These are phyloP conservation scores for Metschnikowia bowlesiae DNA, from an alignment of 805 yeast genomes.

Conservation along the genomic window DNA sequence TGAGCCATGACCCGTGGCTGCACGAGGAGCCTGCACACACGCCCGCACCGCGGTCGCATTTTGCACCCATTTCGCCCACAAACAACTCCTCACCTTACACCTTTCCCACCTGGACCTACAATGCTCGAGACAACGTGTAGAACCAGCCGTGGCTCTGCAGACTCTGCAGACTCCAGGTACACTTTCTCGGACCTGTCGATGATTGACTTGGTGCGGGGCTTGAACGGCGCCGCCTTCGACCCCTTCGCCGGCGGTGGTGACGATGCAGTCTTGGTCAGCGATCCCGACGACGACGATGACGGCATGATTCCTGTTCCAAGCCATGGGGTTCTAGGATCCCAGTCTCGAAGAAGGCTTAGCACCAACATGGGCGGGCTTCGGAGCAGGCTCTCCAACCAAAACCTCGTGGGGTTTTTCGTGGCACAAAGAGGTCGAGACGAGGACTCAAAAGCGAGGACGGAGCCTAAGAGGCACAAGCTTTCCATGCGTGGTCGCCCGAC, in stretches of 20 bases:
- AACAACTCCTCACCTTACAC: not conserved
- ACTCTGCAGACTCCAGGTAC: constrained; percentile 4
- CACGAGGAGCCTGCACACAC: not conserved
- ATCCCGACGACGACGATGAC: not conserved
- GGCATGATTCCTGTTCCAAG: not conserved
- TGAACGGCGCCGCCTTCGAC: constrained; percentile 6
- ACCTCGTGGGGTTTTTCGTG: not conserved
- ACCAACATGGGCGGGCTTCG: not conserved
- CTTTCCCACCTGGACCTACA: not conserved
- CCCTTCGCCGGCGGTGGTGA: not conserved
- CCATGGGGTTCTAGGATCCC: not conserved
- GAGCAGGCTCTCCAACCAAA: not conserved
- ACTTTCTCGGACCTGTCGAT: constrained; percentile 13
- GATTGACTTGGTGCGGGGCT: constrained; percentile 13
- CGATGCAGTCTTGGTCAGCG: not conserved
- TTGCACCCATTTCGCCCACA: constrained; percentile 7
- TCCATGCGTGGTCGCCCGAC: not conserved
- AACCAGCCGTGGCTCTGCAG: constrained; percentile 1
- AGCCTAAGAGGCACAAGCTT: not conserved
- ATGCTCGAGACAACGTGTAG: not conserved
- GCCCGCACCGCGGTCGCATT: not conserved
- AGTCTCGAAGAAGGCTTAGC: not conserved
- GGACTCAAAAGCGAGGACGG: not conserved
- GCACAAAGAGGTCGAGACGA: not conserved
- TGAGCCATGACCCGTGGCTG: not conserved